Base-by-base conservation (phyloP, 1,284 basidiomycete species). In the Cystobasidium sp. region DNA sequence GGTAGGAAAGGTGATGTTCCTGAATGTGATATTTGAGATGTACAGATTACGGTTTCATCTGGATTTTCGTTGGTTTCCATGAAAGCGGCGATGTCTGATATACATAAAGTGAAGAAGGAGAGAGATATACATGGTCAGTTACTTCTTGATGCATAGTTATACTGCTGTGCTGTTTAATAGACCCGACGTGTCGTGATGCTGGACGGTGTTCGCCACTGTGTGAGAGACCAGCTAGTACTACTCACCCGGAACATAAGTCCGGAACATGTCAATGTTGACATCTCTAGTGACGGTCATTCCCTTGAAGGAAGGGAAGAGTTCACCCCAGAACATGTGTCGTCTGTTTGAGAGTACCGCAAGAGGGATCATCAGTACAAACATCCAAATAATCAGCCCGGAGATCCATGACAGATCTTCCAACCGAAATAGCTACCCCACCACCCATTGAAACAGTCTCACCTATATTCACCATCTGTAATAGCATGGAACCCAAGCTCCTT, bases 31-130 rank as follows among this genome's bases (percentile, higher is more conserved):
- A 83, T 77, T 68, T 82, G 82, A 43, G 77, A 78, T 4, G 78
- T 78, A 37, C 82, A 80, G 18, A 80, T 71, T 16, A 84, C 79
- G 39, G 88, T 87, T n/a, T 88, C 79, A 47, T 81, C 82, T 81
- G 88, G 89, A 68, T 89, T 82, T 55, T 84, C 86, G 74, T 87
- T 85, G 78, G 88, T 89, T 76, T 89, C 86, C 22, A 87, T 84
- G 14, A 44, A 37, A 84, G 44, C 41, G 24, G 14, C 46, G 44
- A 43, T 46, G 62, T 62, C 51, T 55, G 41, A 31, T 47, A 43
- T 4, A 47, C 22, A 43, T 43, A 7, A n/a, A 12, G 37, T 39
- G 22, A 8, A 18, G 14, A 39, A 7, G n/a, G n/a, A 14, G 52
- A 53, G 24, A 43, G 16, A 8, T 22, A 3, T 4, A 20, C 47